Conservation (phyloP, 2,329 filamentous ascomycete genomes). For the Penicillium thymicola region DNA sequence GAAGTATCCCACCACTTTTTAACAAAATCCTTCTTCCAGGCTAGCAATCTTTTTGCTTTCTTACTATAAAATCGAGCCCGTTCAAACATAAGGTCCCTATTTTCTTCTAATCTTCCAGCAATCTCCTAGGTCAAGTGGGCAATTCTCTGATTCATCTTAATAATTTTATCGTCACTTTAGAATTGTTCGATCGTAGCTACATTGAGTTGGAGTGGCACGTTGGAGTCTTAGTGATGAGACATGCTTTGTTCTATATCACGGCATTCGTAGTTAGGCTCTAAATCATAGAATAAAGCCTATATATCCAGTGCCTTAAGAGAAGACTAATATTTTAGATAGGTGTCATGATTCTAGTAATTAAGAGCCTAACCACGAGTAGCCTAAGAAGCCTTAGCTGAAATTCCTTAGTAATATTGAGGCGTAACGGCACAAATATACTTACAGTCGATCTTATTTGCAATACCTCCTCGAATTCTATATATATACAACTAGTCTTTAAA, state of each 20-base stretch:
- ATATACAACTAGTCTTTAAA: slow-evolving; percentile 13
- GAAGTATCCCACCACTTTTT: slow-evolving; percentile 17
- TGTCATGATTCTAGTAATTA: slow-evolving; percentile 18
- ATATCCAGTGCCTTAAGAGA: slow-evolving; percentile 20
- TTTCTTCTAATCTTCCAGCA: slow-evolving; percentile 1
- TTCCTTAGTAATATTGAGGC: neutral
- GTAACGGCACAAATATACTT: neutral
- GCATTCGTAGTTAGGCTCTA: slow-evolving; percentile 20
- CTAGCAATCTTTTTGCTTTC: slow-evolving; percentile 16
- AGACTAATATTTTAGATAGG: slow-evolving; percentile 21
- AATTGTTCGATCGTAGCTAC: slow-evolving; percentile 12
- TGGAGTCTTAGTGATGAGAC: slow-evolving; percentile 16
- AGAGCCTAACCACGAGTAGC: slow-evolving; percentile 19
- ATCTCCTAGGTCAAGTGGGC: slow-evolving; percentile 12
- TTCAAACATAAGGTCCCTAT: slow-evolving; percentile 10
- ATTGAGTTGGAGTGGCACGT: slow-evolving; percentile 17
- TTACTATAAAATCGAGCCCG: slow-evolving; percentile 16
- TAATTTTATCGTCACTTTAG: slow-evolving; percentile 9
- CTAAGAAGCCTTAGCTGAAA: slow-evolving; percentile 13
- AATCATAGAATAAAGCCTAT: slow-evolving; percentile 16
- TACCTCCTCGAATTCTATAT: slow-evolving; percentile 12
- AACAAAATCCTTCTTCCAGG: slow-evolving; percentile 14
- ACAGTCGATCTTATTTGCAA: slow-evolving; percentile 14
- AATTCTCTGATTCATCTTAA: slow-evolving; percentile 17
- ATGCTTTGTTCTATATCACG: slow-evolving; percentile 23